A percentile compares a stretch with the other conserved stretches of the same genome.
phyloP scores from a whole-genome alignment of 805 yeast species.

The Sungouiozyma ichnusensis region DNA sequence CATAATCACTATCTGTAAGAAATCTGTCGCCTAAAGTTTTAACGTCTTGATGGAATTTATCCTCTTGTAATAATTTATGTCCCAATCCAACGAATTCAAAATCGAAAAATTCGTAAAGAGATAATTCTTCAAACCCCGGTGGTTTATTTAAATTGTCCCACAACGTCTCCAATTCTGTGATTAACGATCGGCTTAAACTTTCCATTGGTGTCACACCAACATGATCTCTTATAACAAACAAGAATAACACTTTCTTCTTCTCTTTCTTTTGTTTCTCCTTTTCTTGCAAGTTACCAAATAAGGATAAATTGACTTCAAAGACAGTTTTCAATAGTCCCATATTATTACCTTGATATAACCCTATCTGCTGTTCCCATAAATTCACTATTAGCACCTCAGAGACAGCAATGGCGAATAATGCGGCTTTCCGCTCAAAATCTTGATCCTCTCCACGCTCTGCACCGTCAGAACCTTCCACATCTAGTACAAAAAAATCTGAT shows the following conservation, averaged over 20 bases:
- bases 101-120: constrained; percentile 72
- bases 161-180: constrained; percentile 59
- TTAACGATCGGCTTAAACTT: constrained; percentile 58
- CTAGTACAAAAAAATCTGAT: constrained; percentile 65
- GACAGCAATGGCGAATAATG: constrained; percentile 86
- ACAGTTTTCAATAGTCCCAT: constrained; percentile 93
- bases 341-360: constrained; percentile 94
- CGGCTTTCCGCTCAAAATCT: constrained; percentile 94
- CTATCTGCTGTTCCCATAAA: constrained; percentile 96
- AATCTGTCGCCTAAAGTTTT: constrained; percentile 43
- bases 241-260: constrained; percentile 50
- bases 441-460: constrained; percentile 97
- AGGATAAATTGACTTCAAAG: constrained; percentile 82
- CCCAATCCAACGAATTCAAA: constrained; percentile 69
- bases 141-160: constrained; percentile 80
- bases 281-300: constrained; percentile 51
- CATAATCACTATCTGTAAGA: constrained; percentile 2
- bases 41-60: constrained; percentile 54
- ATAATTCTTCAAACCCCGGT: constrained; percentile 34
- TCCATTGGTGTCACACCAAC: constrained; percentile 76
- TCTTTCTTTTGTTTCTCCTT: constrained; percentile 17
- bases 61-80: constrained; percentile 76
- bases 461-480: constrained; percentile 99
- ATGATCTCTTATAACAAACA: constrained; percentile 90
- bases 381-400: constrained; percentile 85